A percentile compares a stretch with the other conserved stretches of the same genome.
phyloP scores from a whole-genome alignment of 2,329 filamentous ascomycete genomes.

The Pseudocercospora musae region DNA sequence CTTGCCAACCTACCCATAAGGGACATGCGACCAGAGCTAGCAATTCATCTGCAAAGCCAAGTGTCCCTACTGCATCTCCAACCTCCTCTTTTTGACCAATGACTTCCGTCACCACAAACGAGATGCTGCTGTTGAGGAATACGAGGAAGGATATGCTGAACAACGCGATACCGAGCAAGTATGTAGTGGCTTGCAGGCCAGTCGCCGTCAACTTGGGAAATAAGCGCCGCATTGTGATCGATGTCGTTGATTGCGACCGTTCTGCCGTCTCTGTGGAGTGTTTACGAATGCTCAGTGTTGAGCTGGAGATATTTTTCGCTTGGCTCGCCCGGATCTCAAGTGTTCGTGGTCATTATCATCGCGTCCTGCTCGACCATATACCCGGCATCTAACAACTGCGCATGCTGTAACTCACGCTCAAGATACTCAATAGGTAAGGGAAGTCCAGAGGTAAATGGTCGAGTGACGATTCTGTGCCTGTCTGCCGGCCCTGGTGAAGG shows the following conservation, averaged over 20 bases:
- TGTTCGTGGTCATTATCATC: not conserved
- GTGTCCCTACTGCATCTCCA: conserved; percentile 76
- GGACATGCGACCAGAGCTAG: conserved; percentile 79
- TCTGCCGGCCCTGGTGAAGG: not conserved
- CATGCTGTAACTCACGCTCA: not conserved
- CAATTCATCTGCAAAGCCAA: conserved; percentile 81
- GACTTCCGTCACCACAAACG: conserved; percentile 80
- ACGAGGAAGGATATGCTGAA: conserved; percentile 88
- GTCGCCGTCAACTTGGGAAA: conserved; percentile 52
- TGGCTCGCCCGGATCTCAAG: not conserved
- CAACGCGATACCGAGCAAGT: conserved; percentile 76
- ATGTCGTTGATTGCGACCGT: not conserved
- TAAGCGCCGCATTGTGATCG: conserved; percentile 26
- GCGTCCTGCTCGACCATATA: not conserved
- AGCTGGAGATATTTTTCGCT: not conserved
- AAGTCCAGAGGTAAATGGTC: not conserved
- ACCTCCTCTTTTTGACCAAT: conserved; percentile 71
- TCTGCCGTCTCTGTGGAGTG: not conserved
- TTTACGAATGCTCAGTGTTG: not conserved
- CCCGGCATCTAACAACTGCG: not conserved
- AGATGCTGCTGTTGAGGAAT: conserved; percentile 80
- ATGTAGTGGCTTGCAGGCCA: conserved; percentile 60
- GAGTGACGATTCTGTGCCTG: not conserved
- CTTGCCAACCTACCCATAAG: conserved; percentile 50
- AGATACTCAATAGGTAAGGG: not conserved